A percentile compares a stretch with the other conserved stretches of the same genome.
phyloP scores from a whole-genome alignment of 306 rosid species.

The Dalbergia cultrata region DNA sequence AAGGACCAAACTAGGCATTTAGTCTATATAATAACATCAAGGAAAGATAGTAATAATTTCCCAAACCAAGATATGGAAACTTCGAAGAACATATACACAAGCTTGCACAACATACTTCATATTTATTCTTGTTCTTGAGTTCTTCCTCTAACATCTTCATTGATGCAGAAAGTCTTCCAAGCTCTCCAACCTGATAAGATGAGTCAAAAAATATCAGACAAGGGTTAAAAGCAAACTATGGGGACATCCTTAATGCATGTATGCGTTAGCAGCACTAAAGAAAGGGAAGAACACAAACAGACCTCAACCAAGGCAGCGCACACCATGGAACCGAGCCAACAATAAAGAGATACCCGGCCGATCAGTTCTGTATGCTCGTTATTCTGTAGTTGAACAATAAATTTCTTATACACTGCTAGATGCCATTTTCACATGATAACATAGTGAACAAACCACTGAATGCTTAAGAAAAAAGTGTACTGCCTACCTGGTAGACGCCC shows the following conservation, averaged over 20 bases:
- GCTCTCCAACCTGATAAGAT: constrained; percentile 81
- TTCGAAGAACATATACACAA: background rate
- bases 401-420: background rate
- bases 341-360: constrained; percentile 87
- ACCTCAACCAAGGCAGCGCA: constrained; percentile 82
- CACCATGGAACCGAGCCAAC: constrained; percentile 89
- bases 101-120: constrained; percentile 68
- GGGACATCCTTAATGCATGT: background rate
- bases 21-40: too few species aligned
- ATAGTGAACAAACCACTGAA: background rate
- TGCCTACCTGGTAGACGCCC: constrained; percentile 69
- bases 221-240: constrained; percentile 14
- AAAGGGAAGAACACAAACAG: constrained; percentile 56
- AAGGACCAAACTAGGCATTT: too few species aligned
- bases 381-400: constrained; percentile 61
- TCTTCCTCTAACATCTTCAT: constrained; percentile 90
- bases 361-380: constrained; percentile 80
- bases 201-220: constrained; percentile 30
- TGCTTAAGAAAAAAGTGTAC: constrained; percentile 1
- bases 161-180: constrained; percentile 88
- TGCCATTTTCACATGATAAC: constrained; percentile 1
- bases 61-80: constrained; percentile 18
- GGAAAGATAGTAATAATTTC: constrained; percentile 6
- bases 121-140: constrained; percentile 68
- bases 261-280: background rate